These are phyloP conservation scores for Coemansia sp. DNA, from an alignment of 192 early-diverging fungal species.

Conservation along the genomic window DNA sequence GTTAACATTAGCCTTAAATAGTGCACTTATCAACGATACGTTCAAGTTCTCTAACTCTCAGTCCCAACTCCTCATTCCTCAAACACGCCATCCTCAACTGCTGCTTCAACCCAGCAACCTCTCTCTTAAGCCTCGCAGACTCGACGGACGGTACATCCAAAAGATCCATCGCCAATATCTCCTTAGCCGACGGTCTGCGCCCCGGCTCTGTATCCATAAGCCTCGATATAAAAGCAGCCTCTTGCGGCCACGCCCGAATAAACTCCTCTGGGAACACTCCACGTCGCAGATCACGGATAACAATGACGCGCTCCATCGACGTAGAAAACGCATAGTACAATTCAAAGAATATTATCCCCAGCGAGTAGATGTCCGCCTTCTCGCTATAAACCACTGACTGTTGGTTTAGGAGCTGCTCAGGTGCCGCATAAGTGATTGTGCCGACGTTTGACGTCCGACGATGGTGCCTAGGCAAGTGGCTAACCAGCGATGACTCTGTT, in stretches of 20 bases:
- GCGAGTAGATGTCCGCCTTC: slow-evolving; percentile 91
- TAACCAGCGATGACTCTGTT: neutral
- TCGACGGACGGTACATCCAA: slow-evolving; percentile 56
- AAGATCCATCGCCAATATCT: slow-evolving; percentile 72
- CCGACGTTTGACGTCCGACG: slow-evolving; percentile 85
- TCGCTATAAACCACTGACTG: slow-evolving; percentile 61
- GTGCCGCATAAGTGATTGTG: slow-evolving; percentile 89
- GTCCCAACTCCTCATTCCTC: slow-evolving; percentile 48
- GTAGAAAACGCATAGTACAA: slow-evolving; percentile 86
- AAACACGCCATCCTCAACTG: slow-evolving; percentile 40
- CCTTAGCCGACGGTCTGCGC: slow-evolving; percentile 64
- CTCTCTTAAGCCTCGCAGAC: slow-evolving; percentile 44
- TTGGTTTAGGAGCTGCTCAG: slow-evolving; percentile 42
- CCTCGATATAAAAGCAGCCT: slow-evolving; percentile 80
- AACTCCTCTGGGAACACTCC: slow-evolving; percentile 78
- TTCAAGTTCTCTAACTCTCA: slow-evolving; percentile 46
- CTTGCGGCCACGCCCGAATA: slow-evolving; percentile 46
- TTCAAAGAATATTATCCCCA: slow-evolving; percentile 97
- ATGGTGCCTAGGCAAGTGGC: slow-evolving; percentile 12
- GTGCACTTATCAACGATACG: slow-evolving; percentile 42
- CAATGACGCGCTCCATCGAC: slow-evolving; percentile 82
- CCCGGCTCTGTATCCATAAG: slow-evolving; percentile 76
- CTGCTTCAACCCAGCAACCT: slow-evolving; percentile 40
- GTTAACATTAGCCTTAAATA: neutral
- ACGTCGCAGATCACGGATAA: slow-evolving; percentile 67